Base-by-base conservation (phyloP, 345 rosid genomes). In the Diplotaxis tenuifolia region DNA sequence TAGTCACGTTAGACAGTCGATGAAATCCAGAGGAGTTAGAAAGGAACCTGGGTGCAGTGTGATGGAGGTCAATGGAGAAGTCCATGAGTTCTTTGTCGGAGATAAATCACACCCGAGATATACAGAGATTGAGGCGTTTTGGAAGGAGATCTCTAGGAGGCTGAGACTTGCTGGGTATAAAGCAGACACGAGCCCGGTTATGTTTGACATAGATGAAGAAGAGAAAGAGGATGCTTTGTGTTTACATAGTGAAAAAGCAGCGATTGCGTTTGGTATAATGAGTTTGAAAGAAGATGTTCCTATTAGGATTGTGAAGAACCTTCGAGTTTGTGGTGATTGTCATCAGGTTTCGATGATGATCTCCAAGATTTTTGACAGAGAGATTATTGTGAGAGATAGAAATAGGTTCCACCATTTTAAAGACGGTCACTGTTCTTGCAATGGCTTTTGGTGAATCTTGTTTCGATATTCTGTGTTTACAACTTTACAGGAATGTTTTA, bases 251-350 rank as follows among this genome's bases (percentile, higher is more conserved):
- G 96, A 90, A 79, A 90, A 88, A 62, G 74, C 88, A 4, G 96
- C 93, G 0, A 85, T 86, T 56, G 91, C 87, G 23, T 80, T 87
- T 58, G 91, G 95, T 60, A 69, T 87, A 72, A 75, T 91, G 57
- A 84, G 87, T 72, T 76, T 88, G 69, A 81, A 78, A 58, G 80
- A 82, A 68, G 87, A 84, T 7, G 75, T 81, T 16, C 82, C 88
- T 0, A 81, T 88, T 52, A 80, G 87, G 71, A 85, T 88, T 0
- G 89, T 88, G 68, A 91, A 91, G 84, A 91, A 91, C 83, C 90
- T 91, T n/a, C 79, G 94, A 29, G 86, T 91, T 42, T 88, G 94
- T 74, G 79, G 89, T 21, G 95, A 88, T 70, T 88, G 92, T 61
- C 92, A 91, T 67, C 75, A 83, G 36, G 84, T 84, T 16, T 83